Evolutionary conservation across 305 asterid genomes (phyloP), one percentile per base, ranked within the genome.

Genomic region (Fraxinus dipetala): DNA sequence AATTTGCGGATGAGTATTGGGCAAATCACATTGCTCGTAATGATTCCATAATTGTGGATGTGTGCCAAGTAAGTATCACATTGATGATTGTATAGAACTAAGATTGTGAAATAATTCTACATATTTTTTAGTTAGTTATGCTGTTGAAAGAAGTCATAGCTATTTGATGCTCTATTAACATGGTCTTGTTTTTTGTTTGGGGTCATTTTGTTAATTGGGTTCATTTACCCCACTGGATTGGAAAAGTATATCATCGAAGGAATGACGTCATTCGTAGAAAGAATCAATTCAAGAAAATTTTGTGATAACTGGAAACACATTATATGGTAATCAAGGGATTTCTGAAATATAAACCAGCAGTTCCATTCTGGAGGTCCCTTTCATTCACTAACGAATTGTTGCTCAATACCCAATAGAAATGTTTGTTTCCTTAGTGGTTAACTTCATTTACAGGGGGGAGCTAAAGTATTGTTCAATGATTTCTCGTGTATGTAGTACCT

Each of bases 11-110:
- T 84, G 99, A 96, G 83, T 96, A 93, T 89, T 96, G 99, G 99
- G 98, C 99, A 54, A 93, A 92, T 91, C 98, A 96, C 89, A 89
- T 94, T 89, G 97, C 99, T 85, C 98, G 99, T 78, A 96, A 96
- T 87, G 98, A 96, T 91, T 59, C 70, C 70, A 59, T 59, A 20
- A 59, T 59, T 59, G 31, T 59, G 5, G 70, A 59, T 59, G 70
- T 59, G 4, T 59, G 70, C 31, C 70, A 59, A 20, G 70, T 59
- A 20, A 20, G 70, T 59, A 59, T 20, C 70, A 59, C 13, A 59
- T 1, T 18, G 70, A 59, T 59, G 14, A 18, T 59, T 59, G 14
- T 59, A 59, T 59, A 59, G 70, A 59, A 59, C 70, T 59, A 59
- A 59, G 70, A 59, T 59, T 20, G 5, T 59, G 13, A 0, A 59